phyloP scores from a whole-genome alignment of 495 filamentous ascomycete species.

The Tuber aestivum region DNA sequence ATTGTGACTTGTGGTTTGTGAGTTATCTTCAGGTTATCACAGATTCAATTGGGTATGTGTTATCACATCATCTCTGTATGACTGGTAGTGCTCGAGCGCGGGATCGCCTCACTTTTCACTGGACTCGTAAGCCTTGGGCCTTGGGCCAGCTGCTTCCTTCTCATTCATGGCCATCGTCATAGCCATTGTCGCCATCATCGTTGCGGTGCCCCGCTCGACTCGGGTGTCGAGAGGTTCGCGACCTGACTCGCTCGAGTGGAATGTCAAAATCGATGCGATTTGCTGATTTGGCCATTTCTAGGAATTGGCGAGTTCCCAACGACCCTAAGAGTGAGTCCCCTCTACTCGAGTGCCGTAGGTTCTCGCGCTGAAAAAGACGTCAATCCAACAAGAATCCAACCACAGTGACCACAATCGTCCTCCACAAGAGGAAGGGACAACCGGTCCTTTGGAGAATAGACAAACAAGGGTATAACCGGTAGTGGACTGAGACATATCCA shows the following conservation, averaged over 20 bases:
- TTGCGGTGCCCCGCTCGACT: neutral
- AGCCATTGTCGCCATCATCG: neutral
- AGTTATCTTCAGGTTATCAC: neutral
- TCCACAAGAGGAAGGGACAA: constrained; percentile 2
- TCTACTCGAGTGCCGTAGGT: too few relatives aligned
- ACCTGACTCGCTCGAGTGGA: neutral
- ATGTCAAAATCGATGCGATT: neutral
- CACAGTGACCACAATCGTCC: neutral
- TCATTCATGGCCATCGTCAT: neutral
- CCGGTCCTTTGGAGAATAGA: neutral
- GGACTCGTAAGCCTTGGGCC: neutral
- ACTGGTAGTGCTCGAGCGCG: neutral
- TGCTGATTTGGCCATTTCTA: neutral
- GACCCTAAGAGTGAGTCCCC: neutral
- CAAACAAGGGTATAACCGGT: neutral
- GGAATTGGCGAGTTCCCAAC: neutral
- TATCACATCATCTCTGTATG: neutral
- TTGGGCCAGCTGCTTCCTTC: neutral
- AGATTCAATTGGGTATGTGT: neutral
- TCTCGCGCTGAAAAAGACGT: constrained; percentile 4
- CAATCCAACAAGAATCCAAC: neutral
- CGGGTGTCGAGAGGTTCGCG: neutral
- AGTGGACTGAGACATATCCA: neutral
- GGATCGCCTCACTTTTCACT: neutral
- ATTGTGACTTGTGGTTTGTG: constrained; percentile 1